A percentile compares a stretch with the other conserved stretches of the same genome.
Conservation (phyloP, 1,284 basidiomycete genomes). For the Coriolopsis trogii region DNA sequence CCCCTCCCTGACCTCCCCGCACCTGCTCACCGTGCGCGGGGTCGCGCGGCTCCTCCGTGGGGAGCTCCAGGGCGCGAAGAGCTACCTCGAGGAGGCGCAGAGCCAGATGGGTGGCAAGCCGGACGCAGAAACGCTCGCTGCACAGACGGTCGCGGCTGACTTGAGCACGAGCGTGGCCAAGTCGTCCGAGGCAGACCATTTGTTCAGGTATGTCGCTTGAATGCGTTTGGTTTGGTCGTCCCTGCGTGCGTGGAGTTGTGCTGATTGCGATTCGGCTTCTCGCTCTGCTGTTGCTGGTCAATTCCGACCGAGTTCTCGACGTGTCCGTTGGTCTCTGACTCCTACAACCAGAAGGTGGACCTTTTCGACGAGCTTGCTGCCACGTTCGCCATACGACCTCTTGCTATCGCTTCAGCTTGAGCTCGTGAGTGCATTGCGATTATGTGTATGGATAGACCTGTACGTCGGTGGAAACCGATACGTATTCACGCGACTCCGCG, state of each 20-base stretch:
- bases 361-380: constrained; percentile 74
- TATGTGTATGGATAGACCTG: no score
- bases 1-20: constrained; percentile 76
- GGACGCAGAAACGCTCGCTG: constrained; percentile 74
- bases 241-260: no score
- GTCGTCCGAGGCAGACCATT: constrained; percentile 58
- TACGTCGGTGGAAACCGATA: no score
- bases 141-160: constrained; percentile 65
- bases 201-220: constrained; percentile 67
- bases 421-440: background rate
- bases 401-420: constrained; percentile 42
- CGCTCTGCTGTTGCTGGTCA: constrained; percentile 45
- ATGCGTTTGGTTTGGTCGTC: no score
- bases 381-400: constrained; percentile 65
- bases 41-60: constrained; percentile 83
- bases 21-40: constrained; percentile 82
- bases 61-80: constrained; percentile 81
- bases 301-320: constrained; percentile 59
- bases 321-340: constrained; percentile 72
- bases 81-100: constrained; percentile 82
- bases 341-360: constrained; percentile 58
- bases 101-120: constrained; percentile 52
- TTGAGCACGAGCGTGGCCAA: constrained; percentile 66
- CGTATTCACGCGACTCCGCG: no score
- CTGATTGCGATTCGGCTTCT: constrained; percentile 6